Conservation (phyloP, 306 rosid species). For the Cucumis hystrix region DNA sequence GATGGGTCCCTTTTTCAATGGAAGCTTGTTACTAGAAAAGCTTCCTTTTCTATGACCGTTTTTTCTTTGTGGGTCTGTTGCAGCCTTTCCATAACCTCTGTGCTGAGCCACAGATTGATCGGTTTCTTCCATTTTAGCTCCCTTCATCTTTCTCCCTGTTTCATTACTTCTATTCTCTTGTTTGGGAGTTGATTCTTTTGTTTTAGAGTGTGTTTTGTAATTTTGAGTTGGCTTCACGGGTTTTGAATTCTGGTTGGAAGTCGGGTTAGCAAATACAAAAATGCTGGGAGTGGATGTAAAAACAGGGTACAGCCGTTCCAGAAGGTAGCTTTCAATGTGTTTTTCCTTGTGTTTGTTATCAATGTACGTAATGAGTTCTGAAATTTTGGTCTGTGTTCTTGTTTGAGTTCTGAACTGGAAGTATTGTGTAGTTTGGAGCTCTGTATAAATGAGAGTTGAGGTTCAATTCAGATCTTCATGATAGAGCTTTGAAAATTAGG, state of each 20-base stretch:
- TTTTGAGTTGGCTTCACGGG: not conserved
- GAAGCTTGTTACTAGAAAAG: not conserved
- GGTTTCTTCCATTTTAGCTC: not conserved
- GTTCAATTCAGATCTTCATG: not conserved
- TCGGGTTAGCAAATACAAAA: constrained; percentile 21
- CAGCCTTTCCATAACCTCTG: not conserved
- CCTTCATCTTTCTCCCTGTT: not conserved
- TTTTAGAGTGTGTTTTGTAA: not conserved
- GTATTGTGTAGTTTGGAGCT: not conserved
- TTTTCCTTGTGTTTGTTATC: not conserved
- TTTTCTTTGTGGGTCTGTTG: not conserved
- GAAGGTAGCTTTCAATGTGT: constrained; percentile 35
- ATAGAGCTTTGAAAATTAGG: not conserved
- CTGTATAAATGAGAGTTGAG: not conserved
- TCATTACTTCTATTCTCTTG: not conserved
- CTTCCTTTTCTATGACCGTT: not conserved
- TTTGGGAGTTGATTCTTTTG: not conserved
- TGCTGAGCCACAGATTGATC: not conserved
- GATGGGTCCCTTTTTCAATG: not conserved
- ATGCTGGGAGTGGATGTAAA: constrained; percentile 39
- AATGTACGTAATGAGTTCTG: not conserved
- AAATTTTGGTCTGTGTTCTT: constrained; percentile 10
- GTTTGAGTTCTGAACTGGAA: not conserved
- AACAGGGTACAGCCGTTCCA: constrained; percentile 56
- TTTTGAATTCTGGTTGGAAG: constrained; percentile 16